Conservation (phyloP, 306 rosid species). For the Gynostemma pentaphyllum region DNA sequence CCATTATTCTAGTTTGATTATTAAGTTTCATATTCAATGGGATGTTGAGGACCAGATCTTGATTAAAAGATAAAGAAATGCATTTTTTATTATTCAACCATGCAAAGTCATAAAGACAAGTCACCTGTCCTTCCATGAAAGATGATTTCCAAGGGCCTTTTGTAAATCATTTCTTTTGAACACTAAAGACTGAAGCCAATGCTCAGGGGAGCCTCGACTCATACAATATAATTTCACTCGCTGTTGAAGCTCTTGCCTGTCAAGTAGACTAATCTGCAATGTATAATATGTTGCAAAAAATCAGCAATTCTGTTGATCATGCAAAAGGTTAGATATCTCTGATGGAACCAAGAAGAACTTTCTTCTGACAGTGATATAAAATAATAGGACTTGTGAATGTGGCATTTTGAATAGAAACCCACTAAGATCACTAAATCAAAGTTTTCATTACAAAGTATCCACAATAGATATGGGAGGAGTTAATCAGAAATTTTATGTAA, state of each 20-base stretch:
- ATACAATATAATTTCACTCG: slow-evolving; percentile 48
- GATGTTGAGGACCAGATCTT: slow-evolving; percentile 6
- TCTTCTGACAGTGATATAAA: neutral
- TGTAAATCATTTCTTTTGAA: slow-evolving; percentile 75
- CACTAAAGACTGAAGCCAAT: slow-evolving; percentile 60
- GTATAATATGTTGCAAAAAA: neutral
- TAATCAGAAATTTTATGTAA: neutral
- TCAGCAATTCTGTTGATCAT: neutral
- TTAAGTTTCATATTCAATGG: slow-evolving; percentile 3
- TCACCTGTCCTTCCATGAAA: slow-evolving; percentile 92
- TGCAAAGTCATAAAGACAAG: slow-evolving; percentile 8
- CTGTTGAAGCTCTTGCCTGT: slow-evolving; percentile 89
- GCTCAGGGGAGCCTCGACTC: slow-evolving; percentile 66
- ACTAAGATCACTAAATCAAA: no score
- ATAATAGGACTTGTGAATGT: neutral
- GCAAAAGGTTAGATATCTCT: neutral
- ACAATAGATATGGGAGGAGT: neutral
- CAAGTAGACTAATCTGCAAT: slow-evolving; percentile 81
- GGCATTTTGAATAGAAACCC: neutral
- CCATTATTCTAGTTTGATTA: neutral
- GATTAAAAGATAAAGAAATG: neutral
- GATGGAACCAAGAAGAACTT: neutral
- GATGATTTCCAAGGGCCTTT: slow-evolving; percentile 93
- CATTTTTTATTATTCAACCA: neutral
- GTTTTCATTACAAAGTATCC: no score